phyloP scores from a whole-genome alignment of 1,284 basidiomycete species.

The Vanrija sp. region DNA sequence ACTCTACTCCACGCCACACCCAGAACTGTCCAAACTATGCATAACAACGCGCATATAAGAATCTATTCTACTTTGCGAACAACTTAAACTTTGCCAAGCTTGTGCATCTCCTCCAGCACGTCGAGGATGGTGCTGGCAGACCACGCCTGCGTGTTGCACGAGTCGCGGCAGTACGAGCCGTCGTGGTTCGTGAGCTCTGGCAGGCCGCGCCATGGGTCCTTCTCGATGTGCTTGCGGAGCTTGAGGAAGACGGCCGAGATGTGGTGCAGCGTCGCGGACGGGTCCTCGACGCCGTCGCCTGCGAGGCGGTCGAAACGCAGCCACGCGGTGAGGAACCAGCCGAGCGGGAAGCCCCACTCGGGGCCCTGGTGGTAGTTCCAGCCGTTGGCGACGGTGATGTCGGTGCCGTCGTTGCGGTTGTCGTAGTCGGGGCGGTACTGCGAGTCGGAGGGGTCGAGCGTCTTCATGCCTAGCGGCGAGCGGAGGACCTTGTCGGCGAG shows the following conservation, averaged over 20 bases:
- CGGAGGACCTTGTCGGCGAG: constrained; percentile 72
- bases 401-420: constrained; percentile 83
- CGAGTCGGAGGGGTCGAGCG: constrained; percentile 75
- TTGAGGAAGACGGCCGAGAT: constrained; percentile 68
- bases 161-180: constrained; percentile 75
- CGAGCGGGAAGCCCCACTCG: constrained; percentile 91
- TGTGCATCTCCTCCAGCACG: constrained; percentile 70
- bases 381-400: constrained; percentile 78
- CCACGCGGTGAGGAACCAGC: constrained; percentile 92
- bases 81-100: constrained; percentile 16
- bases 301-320: constrained; percentile 70
- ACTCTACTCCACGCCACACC: too few relatives aligned
- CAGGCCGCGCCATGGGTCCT: constrained; percentile 82
- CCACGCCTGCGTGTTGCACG: constrained; percentile 90
- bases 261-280: constrained; percentile 73
- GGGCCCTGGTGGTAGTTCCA: constrained; percentile 64
- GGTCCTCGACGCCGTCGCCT: constrained; percentile 49
- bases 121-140: constrained; percentile 82
- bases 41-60: too few relatives aligned
- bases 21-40: too few relatives aligned
- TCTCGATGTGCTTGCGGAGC: constrained; percentile 67
- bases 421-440: constrained; percentile 88
- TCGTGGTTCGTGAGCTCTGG: constrained; percentile 86
- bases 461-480: constrained; percentile 88
- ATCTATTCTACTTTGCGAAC: too few relatives aligned